phyloP scores from a whole-genome alignment of 1,139 yeast species.

The Debaryomyces subglobosus region DNA sequence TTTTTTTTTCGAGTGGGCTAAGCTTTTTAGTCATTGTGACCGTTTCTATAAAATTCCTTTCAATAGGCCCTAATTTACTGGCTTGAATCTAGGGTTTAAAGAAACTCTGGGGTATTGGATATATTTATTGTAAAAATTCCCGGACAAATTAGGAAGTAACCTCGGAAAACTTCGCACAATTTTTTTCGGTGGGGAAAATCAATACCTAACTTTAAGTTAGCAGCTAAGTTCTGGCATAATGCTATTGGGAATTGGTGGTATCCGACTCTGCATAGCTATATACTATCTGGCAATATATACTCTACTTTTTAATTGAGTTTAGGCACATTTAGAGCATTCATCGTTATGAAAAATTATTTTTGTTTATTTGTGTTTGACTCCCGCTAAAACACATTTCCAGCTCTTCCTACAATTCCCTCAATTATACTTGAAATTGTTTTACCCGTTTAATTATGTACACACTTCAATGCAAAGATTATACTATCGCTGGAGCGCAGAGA shows the following conservation, averaged over 20 bases:
- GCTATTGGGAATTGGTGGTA: no score
- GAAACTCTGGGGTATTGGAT: slow-evolving; percentile 12
- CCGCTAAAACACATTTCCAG: neutral
- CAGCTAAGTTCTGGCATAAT: neutral
- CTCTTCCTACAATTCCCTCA: neutral
- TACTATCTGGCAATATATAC: no score
- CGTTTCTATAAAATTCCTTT: neutral
- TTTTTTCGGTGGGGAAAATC: neutral
- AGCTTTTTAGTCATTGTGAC: slow-evolving; percentile 61
- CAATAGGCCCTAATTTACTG: neutral
- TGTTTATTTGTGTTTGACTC: neutral
- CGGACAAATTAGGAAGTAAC: slow-evolving; percentile 5
- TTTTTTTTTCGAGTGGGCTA: slow-evolving; percentile 52
- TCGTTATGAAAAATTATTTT: neutral
- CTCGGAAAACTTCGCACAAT: neutral
- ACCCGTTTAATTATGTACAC: neutral
- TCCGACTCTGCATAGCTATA: no score
- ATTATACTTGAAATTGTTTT: neutral
- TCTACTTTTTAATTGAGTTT: no score
- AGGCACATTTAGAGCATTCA: no score
- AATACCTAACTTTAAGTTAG: neutral
- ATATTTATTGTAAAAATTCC: slow-evolving; percentile 1
- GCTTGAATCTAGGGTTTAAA: neutral
- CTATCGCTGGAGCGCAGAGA: no score
- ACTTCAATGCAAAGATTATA: no score